Evolutionary conservation across 257 asterid species (phyloP).

Genomic region (Nicotiana sylvestris): DNA sequence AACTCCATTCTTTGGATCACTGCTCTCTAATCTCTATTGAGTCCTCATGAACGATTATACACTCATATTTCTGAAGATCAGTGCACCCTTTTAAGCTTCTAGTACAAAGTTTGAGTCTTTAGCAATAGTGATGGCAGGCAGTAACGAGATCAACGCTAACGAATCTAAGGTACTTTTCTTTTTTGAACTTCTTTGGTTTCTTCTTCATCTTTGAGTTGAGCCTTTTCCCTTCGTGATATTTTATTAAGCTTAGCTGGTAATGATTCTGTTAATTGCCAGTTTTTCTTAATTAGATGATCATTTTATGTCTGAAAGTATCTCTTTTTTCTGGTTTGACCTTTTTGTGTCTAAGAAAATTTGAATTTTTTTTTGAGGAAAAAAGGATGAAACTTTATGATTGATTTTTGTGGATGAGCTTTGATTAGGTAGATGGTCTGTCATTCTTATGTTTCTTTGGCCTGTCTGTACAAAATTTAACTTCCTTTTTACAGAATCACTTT

Average conservation of each 20-base stretch:
- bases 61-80: conserved; percentile 26
- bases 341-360: conserved; percentile 8
- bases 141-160: conserved; percentile 39
- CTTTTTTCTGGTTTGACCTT: conserved; percentile 19
- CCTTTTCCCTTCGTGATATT: neutral
- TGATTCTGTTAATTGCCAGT: neutral
- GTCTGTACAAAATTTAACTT: neutral
- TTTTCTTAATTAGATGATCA: neutral
- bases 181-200: neutral
- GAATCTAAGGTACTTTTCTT: conserved; percentile 44
- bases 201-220: neutral
- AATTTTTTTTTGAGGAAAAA: conserved; percentile 15
- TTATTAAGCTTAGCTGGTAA: neutral
- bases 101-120: neutral
- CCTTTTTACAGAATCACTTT: conserved; percentile 2
- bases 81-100: conserved; percentile 11
- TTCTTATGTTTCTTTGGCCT: conserved; percentile 8
- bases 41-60: conserved; percentile 25
- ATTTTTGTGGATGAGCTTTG: conserved; percentile 15
- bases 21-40: neutral
- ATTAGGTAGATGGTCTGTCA: neutral
- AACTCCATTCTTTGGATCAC: conserved; percentile 5
- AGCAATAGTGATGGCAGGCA: conserved; percentile 34
- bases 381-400: conserved; percentile 26
- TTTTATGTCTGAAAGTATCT: neutral